A percentile compares a stretch with the other conserved stretches of the same genome.
phyloP scores from a whole-genome alignment of 192 early-diverging fungal genomes.

The Jimgerdemannia flammicorona region DNA sequence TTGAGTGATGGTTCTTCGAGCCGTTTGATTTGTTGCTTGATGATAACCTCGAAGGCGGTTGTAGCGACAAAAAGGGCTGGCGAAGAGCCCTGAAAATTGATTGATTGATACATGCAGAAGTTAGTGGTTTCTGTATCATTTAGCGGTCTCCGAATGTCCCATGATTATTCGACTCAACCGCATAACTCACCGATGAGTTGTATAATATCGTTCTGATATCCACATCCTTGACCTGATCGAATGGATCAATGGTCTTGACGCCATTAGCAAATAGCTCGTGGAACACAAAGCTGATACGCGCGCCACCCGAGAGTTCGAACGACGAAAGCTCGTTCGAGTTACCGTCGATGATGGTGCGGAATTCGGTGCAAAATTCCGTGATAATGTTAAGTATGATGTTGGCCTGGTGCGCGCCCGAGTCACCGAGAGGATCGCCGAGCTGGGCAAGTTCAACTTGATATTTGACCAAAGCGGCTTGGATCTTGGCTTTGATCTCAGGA shows the following conservation, averaged over 20 bases:
- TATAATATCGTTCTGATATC: slow-evolving; percentile 99
- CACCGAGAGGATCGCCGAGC: slow-evolving; percentile 89
- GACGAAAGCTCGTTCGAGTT: slow-evolving; percentile 92
- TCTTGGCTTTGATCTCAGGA: slow-evolving; percentile 99
- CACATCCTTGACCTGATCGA: slow-evolving; percentile 98
- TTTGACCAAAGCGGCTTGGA: slow-evolving; percentile 77
- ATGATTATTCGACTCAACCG: background rate
- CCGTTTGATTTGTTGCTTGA: slow-evolving; percentile 98
- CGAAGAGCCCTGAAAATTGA: slow-evolving; percentile 69
- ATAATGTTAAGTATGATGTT: slow-evolving; percentile 96
- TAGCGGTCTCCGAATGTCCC: background rate
- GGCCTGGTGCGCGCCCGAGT: slow-evolving; percentile 65
- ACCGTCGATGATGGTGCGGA: slow-evolving; percentile 93
- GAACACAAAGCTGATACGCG: slow-evolving; percentile 98
- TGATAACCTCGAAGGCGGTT: slow-evolving; percentile 95
- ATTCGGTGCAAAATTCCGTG: slow-evolving; percentile 98
- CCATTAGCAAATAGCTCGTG: slow-evolving; percentile 95
- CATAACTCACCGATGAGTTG: slow-evolving; percentile 78
- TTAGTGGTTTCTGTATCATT: background rate
- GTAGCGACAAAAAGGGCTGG: slow-evolving; percentile 98
- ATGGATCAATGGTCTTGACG: slow-evolving; percentile 92
- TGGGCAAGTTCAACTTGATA: slow-evolving; percentile 82
- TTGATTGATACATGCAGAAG: background rate
- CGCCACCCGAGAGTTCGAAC: slow-evolving; percentile 95
- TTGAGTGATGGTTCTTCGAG: slow-evolving; percentile 97